Conservation (phyloP, 78 protist genomes). For the Anaeramoeba ignava region DNA sequence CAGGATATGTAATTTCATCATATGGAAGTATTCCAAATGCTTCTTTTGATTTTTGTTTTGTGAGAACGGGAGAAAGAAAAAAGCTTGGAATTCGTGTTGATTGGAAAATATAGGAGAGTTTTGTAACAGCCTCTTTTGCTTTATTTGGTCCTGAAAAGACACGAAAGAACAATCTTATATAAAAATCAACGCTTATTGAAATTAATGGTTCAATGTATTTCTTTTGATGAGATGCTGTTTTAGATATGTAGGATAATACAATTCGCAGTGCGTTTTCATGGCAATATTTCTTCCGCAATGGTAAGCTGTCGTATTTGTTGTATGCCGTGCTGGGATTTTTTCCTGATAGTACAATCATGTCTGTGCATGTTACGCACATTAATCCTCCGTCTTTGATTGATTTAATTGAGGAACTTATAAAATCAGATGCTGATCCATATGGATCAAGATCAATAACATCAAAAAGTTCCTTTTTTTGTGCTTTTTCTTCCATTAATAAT, state of each 20-base stretch:
- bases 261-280: background rate
- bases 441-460: slow-evolving; percentile 97
- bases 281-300: background rate
- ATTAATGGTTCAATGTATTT: slow-evolving; percentile 67
- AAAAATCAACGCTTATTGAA: slow-evolving; percentile 78
- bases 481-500: too few species aligned
- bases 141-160: slow-evolving; percentile 22
- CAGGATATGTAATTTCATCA: background rate
- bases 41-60: background rate
- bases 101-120: background rate
- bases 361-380: slow-evolving; percentile 90
- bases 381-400: slow-evolving; percentile 49
- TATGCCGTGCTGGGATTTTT: background rate
- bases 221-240: slow-evolving; percentile 25
- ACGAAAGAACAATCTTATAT: slow-evolving; percentile 87
- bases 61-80: background rate
- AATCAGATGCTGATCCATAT: slow-evolving; percentile 89
- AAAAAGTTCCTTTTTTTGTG: slow-evolving; percentile 23
- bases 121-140: background rate
- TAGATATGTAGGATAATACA: background rate
- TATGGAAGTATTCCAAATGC: background rate
- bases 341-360: slow-evolving; percentile 83
- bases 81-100: background rate
- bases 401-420: slow-evolving; percentile 85
- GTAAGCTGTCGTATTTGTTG: background rate